phyloP scores from a whole-genome alignment of 345 rosid species.

The Odontarrhena argentea region DNA sequence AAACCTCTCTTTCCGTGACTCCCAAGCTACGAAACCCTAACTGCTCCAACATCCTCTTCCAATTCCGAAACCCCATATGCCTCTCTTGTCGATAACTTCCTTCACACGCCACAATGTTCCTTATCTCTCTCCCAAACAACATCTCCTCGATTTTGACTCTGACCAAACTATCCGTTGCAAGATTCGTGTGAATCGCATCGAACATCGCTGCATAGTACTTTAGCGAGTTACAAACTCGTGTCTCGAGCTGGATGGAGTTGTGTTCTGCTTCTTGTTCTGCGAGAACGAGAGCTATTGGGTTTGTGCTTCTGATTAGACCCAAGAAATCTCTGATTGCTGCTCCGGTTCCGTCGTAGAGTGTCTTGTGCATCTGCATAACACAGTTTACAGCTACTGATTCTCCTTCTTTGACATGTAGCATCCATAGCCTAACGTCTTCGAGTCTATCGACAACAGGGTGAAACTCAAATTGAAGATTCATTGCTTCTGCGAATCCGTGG shows the following conservation, averaged over 20 bases:
- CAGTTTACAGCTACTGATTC: slow-evolving; percentile 86
- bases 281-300: slow-evolving; percentile 60
- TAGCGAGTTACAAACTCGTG: slow-evolving; percentile 69
- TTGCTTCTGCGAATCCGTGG: slow-evolving; percentile 71
- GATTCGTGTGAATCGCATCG: slow-evolving; percentile 65
- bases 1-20: slow-evolving; percentile 66
- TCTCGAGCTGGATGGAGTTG: slow-evolving; percentile 54
- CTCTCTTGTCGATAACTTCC: slow-evolving; percentile 85
- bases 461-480: slow-evolving; percentile 87
- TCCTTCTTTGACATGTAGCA: slow-evolving; percentile 96
- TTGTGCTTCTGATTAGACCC: slow-evolving; percentile 84
- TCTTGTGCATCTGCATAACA: slow-evolving; percentile 83
- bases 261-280: slow-evolving; percentile 91
- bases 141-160: slow-evolving; percentile 82
- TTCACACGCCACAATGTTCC: slow-evolving; percentile 85
- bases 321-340: slow-evolving; percentile 72
- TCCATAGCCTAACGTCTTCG: slow-evolving; percentile 97
- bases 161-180: slow-evolving; percentile 61
- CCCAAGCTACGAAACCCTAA: slow-evolving; percentile 67
- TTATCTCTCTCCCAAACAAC: slow-evolving; percentile 80
- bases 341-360: slow-evolving; percentile 67
- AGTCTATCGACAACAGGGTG: slow-evolving; percentile 94
- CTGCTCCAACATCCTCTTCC: slow-evolving; percentile 83
- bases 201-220: slow-evolving; percentile 79
- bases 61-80: slow-evolving; percentile 64